Evolutionary conservation across 441 rosid genomes (phyloP), one percentile per base, ranked within the genome.

Genomic region (Lepidium campestre): DNA sequence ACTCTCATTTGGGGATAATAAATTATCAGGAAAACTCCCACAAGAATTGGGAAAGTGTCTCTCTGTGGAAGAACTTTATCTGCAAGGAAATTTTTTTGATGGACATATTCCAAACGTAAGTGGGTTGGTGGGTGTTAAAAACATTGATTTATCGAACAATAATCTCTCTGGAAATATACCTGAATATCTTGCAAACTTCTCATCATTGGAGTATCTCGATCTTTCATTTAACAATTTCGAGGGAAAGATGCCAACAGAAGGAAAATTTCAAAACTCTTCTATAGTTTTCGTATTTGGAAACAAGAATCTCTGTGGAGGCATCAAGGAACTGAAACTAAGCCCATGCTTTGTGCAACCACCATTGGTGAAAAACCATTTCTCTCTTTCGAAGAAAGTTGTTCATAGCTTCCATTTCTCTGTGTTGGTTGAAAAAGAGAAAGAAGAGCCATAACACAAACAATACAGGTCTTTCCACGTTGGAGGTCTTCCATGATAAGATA

Each of bases 281-380:
- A 29, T 10, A 29, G 52, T 68, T 48, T 39, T 4, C 0, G 12
- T 68, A n/a, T 39, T 1, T 57, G 59, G 72, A 12, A 68, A 68
- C 42, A 47, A 48, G n/a, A 1, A 58, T 10, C 34, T 58, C 1
- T 68, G 66, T 48, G 72, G 72, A 58, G 72, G 32, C 34, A 68
- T 27, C n/a, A 48, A 1, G 34, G 35, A 20, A 7, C 13, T 68
- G 6, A 4, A 58, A 29, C 52, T 68, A 29, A 22, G 49, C 2
- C 27, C 66, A 49, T 68, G 73, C 52, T 0, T 39, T 14, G 4
- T 0, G 1, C 52, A 31, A 19, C 25, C 59, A 58, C 6, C 12
- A 10, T 0, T 31, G 36, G 0, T 4, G 53, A n/a, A 0, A 1
- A 68, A 49, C 11, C 44, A 7, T 58, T 58, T 18, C 3, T n/a